phyloP scores from a whole-genome alignment of 176 grass and related monocot species.

The Oryza longistaminata region DNA sequence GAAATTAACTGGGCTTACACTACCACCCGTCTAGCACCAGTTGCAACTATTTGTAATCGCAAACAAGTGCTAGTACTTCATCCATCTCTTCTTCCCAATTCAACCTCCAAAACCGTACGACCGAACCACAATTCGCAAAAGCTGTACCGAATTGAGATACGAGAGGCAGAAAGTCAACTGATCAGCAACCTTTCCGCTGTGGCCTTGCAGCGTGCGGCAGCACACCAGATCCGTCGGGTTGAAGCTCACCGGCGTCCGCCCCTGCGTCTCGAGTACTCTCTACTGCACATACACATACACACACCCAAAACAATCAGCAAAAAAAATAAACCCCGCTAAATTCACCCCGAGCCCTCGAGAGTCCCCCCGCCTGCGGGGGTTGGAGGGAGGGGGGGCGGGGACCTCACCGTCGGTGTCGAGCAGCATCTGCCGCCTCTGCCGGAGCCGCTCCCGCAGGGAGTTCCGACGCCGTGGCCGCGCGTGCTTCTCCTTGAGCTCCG shows the following conservation, averaged over 20 bases:
- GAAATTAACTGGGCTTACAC: background rate
- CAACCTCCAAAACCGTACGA: background rate
- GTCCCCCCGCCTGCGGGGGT: too few relatives aligned
- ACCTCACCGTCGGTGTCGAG: constrained; percentile 89
- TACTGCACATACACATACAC: constrained; percentile 42
- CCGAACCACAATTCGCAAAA: background rate
- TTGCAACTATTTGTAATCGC: background rate
- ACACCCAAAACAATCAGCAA: constrained; percentile 29
- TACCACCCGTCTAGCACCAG: background rate
- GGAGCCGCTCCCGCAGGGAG: constrained; percentile 68
- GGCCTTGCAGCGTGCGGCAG: constrained; percentile 89
- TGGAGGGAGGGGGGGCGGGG: background rate
- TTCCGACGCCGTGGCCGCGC: constrained; percentile 64
- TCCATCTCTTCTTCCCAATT: background rate
- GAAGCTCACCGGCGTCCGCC: constrained; percentile 70
- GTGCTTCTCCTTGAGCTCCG: constrained; percentile 91
- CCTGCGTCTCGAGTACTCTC: constrained; percentile 75
- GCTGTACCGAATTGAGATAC: background rate
- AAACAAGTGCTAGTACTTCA: background rate
- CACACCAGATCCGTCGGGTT: constrained; percentile 92
- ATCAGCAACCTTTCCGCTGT: constrained; percentile 78
- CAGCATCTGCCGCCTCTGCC: constrained; percentile 66
- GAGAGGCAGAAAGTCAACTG: constrained; percentile 34
- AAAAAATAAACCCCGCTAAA: background rate
- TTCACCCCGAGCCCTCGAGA: background rate